Conservation (phyloP, 257 asterid genomes). For the Pogostemon cablin region DNA sequence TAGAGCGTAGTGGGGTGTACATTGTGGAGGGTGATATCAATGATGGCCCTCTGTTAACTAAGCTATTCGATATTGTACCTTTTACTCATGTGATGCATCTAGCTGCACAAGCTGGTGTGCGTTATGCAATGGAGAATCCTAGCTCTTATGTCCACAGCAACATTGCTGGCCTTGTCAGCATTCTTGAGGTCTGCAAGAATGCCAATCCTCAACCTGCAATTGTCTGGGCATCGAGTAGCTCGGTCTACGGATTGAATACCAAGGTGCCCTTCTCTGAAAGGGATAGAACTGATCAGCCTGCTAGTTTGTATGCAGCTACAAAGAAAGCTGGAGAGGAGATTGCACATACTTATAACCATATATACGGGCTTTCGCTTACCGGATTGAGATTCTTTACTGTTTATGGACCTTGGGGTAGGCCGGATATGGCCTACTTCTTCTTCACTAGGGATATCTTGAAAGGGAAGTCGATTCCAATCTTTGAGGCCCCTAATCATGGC, state of each 20-base stretch:
- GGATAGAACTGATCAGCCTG: constrained; percentile 67
- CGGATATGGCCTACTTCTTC: constrained; percentile 71
- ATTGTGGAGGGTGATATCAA: constrained; percentile 64
- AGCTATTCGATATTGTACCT: constrained; percentile 49
- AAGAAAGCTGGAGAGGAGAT: constrained; percentile 69
- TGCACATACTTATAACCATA: constrained; percentile 64
- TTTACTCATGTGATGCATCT: constrained; percentile 69
- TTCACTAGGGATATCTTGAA: constrained; percentile 59
- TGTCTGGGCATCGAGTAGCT: constrained; percentile 71
- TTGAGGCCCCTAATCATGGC: constrained; percentile 62
- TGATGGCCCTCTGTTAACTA: constrained; percentile 43
- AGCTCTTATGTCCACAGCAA: constrained; percentile 66
- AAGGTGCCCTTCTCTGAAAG: constrained; percentile 58
- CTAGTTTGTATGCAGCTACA: constrained; percentile 66
- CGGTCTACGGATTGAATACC: constrained; percentile 60
- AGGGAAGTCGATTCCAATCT: constrained; percentile 58
- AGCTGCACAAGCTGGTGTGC: constrained; percentile 70
- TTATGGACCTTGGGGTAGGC: constrained; percentile 76
- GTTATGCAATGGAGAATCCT: constrained; percentile 70
- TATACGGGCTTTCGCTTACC: constrained; percentile 61
- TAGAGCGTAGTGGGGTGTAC: constrained; percentile 55
- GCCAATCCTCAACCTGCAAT: constrained; percentile 66
- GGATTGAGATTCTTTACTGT: constrained; percentile 69
- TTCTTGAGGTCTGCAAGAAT: constrained; percentile 62
- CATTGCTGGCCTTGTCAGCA: constrained; percentile 60